A percentile compares a stretch with the other conserved stretches of the same genome.
These are phyloP conservation scores for Cystobasidium tubakii DNA, from an alignment of 768 basidiomycete genomes.

Conservation along the genomic window DNA sequence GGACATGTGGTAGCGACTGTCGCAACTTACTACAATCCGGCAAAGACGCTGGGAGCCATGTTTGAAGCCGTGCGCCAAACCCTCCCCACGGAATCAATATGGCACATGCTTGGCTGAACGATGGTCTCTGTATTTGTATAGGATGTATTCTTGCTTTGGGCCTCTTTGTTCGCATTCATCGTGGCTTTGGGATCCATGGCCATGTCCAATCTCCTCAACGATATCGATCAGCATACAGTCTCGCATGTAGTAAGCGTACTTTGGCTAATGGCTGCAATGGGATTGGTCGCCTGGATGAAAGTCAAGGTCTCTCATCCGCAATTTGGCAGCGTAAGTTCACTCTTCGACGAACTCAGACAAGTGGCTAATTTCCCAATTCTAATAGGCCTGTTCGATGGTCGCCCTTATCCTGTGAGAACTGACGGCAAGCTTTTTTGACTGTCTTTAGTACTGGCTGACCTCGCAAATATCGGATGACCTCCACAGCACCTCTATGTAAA, in stretches of 20 bases:
- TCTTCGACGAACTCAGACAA: not conserved
- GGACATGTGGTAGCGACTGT: slow-evolving; percentile 50
- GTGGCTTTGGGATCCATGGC: slow-evolving; percentile 46
- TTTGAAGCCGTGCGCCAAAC: slow-evolving; percentile 80
- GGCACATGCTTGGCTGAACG: not conserved
- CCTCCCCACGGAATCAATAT: slow-evolving; percentile 79
- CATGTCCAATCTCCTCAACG: slow-evolving; percentile 12
- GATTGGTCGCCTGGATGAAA: slow-evolving; percentile 79
- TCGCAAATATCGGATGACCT: not conserved
- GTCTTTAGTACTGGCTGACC: not conserved
- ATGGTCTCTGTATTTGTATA: not conserved
- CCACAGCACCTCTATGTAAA: slow-evolving; percentile 8
- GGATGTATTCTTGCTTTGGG: slow-evolving; percentile 41
- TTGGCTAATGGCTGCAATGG: slow-evolving; percentile 81
- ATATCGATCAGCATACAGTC: slow-evolving; percentile 63
- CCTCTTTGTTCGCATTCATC: slow-evolving; percentile 43
- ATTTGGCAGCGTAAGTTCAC: slow-evolving; percentile 48
- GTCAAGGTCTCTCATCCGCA: slow-evolving; percentile 81
- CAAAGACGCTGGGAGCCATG: slow-evolving; percentile 88
- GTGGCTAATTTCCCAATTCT: slow-evolving; percentile 21
- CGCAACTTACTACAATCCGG: slow-evolving; percentile 84
- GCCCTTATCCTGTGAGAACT: slow-evolving; percentile 47
- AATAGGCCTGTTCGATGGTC: slow-evolving; percentile 51
- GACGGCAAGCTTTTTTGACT: no score
- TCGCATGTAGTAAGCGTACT: slow-evolving; percentile 67